A percentile compares a stretch with the other conserved stretches of the same genome.
Conservation (phyloP, 139 green algal species). For the Astrephomene gubernaculifera region DNA sequence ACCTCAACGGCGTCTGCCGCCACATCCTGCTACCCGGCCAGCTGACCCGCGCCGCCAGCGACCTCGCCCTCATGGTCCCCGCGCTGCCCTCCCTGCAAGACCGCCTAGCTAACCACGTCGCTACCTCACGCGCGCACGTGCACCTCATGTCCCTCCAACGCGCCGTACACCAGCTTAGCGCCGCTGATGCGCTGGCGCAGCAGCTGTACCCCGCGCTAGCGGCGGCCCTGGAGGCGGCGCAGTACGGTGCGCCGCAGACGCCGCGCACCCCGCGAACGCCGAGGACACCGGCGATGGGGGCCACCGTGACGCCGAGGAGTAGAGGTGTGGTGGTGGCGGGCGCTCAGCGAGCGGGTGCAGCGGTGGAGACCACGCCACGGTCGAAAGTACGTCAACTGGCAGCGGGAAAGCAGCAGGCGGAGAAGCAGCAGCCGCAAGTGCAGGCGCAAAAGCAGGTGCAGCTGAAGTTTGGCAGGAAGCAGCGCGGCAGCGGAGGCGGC, state of each 20-base stretch:
- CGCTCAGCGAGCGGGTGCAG: too few relatives aligned
- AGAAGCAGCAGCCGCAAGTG: neutral
- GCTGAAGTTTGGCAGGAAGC: too few relatives aligned
- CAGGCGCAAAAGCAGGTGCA: neutral
- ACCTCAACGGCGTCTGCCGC: conserved; percentile 41
- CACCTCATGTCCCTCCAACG: neutral
- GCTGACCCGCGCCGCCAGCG: neutral
- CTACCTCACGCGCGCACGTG: neutral
- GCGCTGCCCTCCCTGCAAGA: conserved; percentile 5
- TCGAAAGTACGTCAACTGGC: too few relatives aligned
- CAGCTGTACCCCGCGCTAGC: conserved; percentile 23
- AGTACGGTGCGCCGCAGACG: neutral
- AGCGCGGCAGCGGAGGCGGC: neutral
- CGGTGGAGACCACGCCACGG: too few relatives aligned
- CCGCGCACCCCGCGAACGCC: neutral
- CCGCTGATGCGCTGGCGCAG: neutral
- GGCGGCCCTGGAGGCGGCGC: neutral
- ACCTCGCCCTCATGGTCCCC: neutral
- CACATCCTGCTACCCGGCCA: conserved; percentile 35
- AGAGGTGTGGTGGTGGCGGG: neutral
- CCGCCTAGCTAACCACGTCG: conserved; percentile 2
- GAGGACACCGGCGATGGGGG: too few relatives aligned
- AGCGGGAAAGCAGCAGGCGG: too few relatives aligned
- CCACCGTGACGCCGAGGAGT: neutral
- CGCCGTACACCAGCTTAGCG: conserved; percentile 3